Conservation (phyloP, 768 basidiomycete genomes). For the Tulasnella sp. region DNA sequence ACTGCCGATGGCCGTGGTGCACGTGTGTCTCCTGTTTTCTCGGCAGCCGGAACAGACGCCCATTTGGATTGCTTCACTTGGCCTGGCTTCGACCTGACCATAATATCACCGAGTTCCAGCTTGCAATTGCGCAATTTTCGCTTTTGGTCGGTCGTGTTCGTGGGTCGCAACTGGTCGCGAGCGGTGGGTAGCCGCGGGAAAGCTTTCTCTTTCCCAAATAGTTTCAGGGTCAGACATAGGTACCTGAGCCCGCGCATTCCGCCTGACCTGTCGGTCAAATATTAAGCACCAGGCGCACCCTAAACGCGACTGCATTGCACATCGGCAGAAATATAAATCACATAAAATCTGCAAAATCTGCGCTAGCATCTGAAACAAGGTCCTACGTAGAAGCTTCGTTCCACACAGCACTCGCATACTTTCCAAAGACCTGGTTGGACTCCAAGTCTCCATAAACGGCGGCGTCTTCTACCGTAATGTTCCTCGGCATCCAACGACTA, state of each 20-base stretch:
- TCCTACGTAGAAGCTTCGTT: constrained; percentile 8
- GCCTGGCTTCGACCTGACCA: neutral
- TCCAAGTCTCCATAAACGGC: constrained; percentile 57
- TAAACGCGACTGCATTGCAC: too few relatives aligned
- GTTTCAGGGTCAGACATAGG: too few relatives aligned
- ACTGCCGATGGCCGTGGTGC: neutral
- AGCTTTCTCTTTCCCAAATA: too few relatives aligned
- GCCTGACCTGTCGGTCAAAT: neutral
- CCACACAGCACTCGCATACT: constrained; percentile 56
- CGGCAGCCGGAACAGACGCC: neutral
- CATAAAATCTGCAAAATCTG: too few relatives aligned
- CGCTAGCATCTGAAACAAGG: too few relatives aligned
- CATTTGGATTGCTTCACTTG: neutral
- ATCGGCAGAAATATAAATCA: too few relatives aligned
- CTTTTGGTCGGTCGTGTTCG: neutral
- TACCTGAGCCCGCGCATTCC: too few relatives aligned
- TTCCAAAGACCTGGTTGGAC: constrained; percentile 56
- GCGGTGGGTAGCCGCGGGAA: neutral
- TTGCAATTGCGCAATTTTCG: too few relatives aligned
- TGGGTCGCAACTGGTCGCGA: neutral
- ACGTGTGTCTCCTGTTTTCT: neutral
- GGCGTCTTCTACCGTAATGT: constrained; percentile 59
- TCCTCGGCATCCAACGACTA: constrained; percentile 35
- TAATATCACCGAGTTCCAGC: neutral
- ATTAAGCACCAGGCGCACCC: neutral